A percentile compares a stretch with the other conserved stretches of the same genome.
Evolutionary conservation across 148 eudicot species (phyloP).

Genomic region (Chenopodium suecicum): DNA sequence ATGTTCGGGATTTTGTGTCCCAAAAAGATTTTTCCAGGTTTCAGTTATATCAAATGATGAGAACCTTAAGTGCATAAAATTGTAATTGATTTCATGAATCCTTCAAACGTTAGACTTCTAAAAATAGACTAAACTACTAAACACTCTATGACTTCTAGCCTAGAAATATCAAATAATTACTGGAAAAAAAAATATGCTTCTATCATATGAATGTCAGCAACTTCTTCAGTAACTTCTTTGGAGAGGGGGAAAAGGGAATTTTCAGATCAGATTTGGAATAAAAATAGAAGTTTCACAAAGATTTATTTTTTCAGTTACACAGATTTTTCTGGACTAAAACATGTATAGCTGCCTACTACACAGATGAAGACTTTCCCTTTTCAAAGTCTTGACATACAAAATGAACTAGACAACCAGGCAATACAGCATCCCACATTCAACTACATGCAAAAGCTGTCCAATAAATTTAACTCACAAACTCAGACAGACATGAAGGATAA

Average conservation of each 20-base stretch:
- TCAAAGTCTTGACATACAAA: neutral
- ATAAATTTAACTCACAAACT: neutral
- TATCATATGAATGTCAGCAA: too few relatives aligned
- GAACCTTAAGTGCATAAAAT: neutral
- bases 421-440: neutral
- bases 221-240: too few relatives aligned
- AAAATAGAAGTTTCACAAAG: neutral
- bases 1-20: neutral
- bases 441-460: neutral
- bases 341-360: neutral
- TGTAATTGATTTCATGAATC: neutral
- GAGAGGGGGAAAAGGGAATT: too few relatives aligned
- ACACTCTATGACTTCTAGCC: neutral
- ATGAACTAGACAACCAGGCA: neutral
- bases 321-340: neutral
- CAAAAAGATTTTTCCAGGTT: neutral
- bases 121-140: neutral
- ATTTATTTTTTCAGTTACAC: too few relatives aligned
- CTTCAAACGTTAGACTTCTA: neutral
- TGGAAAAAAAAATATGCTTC: neutral
- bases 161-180: neutral
- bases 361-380: neutral
- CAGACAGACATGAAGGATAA: neutral
- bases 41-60: neutral
- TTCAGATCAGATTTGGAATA: neutral